Conservation (phyloP, 2,329 filamentous ascomycete genomes). For the Akanthomyces dipterigenus region DNA sequence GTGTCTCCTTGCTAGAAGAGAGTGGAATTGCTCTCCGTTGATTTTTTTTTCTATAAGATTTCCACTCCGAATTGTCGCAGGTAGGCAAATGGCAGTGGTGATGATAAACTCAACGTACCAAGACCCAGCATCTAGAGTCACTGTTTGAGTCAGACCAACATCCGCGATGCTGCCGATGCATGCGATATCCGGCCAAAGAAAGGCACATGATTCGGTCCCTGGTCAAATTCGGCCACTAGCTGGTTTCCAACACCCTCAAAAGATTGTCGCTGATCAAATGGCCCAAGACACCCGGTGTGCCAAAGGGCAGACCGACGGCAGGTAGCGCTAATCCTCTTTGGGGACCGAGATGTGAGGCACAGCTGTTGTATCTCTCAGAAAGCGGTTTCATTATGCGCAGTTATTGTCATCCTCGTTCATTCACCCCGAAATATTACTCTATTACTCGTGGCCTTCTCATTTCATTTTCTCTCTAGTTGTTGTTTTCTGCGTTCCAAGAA, state of each 20-base stretch:
- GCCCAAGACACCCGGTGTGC: slow-evolving; percentile 13
- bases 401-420: neutral
- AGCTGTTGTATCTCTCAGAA: neutral
- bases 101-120: too few species aligned
- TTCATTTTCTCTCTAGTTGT: neutral
- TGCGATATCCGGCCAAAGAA: neutral
- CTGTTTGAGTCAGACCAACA: too few species aligned
- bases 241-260: neutral
- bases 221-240: neutral
- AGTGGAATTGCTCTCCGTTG: too few species aligned
- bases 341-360: slow-evolving; percentile 25
- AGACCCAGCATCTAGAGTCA: too few species aligned
- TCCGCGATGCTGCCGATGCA: too few species aligned
- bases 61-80: too few species aligned
- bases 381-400: neutral
- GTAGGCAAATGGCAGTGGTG: too few species aligned
- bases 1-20: too few species aligned
- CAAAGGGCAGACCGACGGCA: slow-evolving; percentile 12
- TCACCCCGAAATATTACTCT: neutral
- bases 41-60: too few species aligned
- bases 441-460: neutral
- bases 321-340: slow-evolving; percentile 25
- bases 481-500: neutral
- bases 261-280: neutral
- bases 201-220: neutral